These are phyloP conservation scores for Dendrobium huoshanense DNA, from an alignment of 106 monocot genomes.

Conservation along the genomic window DNA sequence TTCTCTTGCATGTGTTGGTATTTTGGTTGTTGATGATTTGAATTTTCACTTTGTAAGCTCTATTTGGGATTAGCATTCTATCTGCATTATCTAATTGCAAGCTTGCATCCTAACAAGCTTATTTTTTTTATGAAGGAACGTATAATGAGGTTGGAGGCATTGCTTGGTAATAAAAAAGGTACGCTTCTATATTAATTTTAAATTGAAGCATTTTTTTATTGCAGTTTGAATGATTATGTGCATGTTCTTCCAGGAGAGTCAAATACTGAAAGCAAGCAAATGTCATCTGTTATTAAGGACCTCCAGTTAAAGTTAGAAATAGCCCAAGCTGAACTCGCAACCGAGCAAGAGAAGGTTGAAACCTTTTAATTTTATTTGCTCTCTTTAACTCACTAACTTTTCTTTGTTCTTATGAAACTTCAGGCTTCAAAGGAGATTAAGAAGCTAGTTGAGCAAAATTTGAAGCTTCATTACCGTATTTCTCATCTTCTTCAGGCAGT, in stretches of 20 bases:
- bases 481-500: constrained; percentile 43
- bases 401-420: not conserved
- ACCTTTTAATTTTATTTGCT: not conserved
- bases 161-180: constrained; percentile 16
- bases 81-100: not conserved
- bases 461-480: constrained; percentile 61
- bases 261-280: constrained; percentile 17
- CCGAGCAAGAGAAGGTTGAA: constrained; percentile 47
- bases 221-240: not conserved
- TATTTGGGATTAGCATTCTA: not conserved
- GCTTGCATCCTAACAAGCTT: not conserved
- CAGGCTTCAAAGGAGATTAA: constrained; percentile 53
- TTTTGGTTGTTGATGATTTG: not conserved
- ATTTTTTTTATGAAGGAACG: constrained; percentile 11
- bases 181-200: constrained; percentile 2
- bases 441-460: constrained; percentile 46
- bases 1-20: not conserved
- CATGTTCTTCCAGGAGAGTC: constrained; percentile 19
- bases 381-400: not conserved
- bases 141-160: constrained; percentile 16
- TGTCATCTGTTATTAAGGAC: constrained; percentile 33
- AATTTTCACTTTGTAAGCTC: not conserved
- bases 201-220: not conserved
- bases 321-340: constrained; percentile 33
- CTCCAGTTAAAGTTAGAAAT: constrained; percentile 49